phyloP scores from a whole-genome alignment of 768 basidiomycete species.

The Gyrodon lividus region DNA sequence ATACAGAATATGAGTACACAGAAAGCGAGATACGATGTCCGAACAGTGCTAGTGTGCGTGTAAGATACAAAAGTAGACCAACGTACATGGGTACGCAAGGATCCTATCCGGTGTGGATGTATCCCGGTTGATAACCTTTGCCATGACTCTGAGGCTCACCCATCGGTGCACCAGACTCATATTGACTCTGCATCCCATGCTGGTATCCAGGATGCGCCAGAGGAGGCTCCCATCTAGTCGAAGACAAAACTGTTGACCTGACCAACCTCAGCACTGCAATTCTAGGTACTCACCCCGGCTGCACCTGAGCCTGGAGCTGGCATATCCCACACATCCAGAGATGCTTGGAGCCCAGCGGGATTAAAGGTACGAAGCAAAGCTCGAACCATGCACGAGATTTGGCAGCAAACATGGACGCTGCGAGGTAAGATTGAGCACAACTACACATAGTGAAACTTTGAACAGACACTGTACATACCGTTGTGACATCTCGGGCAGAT shows the following conservation, averaged over 20 bases:
- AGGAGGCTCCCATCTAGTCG: slow-evolving; percentile 36
- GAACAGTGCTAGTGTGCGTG: not conserved
- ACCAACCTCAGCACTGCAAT: not conserved
- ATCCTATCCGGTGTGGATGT: slow-evolving; percentile 18
- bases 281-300: slow-evolving; percentile 43
- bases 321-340: slow-evolving; percentile 76
- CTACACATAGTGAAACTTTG: not conserved
- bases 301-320: slow-evolving; percentile 56
- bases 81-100: not conserved
- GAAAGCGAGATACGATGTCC: not conserved
- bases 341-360: slow-evolving; percentile 60
- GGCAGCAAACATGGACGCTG: slow-evolving; percentile 60
- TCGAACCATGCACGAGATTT: slow-evolving; percentile 75
- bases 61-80: not conserved
- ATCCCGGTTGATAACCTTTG: slow-evolving; percentile 31
- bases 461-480: slow-evolving; percentile 38
- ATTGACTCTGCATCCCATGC: slow-evolving; percentile 16
- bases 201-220: slow-evolving; percentile 36
- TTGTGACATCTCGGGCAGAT: slow-evolving; percentile 75
- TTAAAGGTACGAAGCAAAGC: slow-evolving; percentile 68
- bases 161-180: slow-evolving; percentile 4
- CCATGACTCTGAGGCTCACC: slow-evolving; percentile 7
- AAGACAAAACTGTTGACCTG: not conserved
- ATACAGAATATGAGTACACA: not conserved
- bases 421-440: not conserved